Conservation (phyloP, 768 basidiomycete genomes). For the Pisolithus albus region DNA sequence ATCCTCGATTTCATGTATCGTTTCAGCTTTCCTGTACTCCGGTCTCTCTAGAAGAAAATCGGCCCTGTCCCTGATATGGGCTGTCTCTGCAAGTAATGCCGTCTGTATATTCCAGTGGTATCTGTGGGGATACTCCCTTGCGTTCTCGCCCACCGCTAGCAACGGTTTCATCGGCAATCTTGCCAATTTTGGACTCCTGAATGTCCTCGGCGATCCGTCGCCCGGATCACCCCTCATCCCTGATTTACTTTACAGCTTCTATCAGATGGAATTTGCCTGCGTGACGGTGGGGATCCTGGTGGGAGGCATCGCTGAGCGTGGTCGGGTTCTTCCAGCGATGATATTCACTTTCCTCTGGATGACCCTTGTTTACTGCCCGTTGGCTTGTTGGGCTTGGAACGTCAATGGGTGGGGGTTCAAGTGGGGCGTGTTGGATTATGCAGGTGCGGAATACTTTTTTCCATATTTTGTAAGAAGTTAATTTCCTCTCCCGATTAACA, state of each 20-base stretch:
- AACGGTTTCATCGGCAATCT: slow-evolving; percentile 79
- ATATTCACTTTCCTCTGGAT: slow-evolving; percentile 79
- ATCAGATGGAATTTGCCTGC: slow-evolving; percentile 82
- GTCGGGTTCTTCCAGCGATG: slow-evolving; percentile 75
- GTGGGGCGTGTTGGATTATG: slow-evolving; percentile 84
- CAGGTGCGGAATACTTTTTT: slow-evolving; percentile 42
- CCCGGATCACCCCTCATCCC: slow-evolving; percentile 80
- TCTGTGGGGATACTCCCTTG: slow-evolving; percentile 77
- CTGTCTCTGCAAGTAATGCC: slow-evolving; percentile 64
- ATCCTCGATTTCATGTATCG: neutral
- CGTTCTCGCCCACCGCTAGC: slow-evolving; percentile 71
- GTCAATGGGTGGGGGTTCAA: slow-evolving; percentile 77
- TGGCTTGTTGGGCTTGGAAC: slow-evolving; percentile 84
- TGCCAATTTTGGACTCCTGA: slow-evolving; percentile 65
- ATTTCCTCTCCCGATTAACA: slow-evolving; percentile 17
- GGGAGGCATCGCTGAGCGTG: slow-evolving; percentile 82
- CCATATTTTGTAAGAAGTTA: slow-evolving; percentile 2
- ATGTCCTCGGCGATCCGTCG: slow-evolving; percentile 65
- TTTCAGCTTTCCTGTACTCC: slow-evolving; percentile 63
- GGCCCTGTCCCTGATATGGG: slow-evolving; percentile 70
- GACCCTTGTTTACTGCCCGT: slow-evolving; percentile 81
- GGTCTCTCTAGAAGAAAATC: slow-evolving; percentile 66
- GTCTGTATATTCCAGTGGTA: slow-evolving; percentile 79
- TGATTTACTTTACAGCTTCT: slow-evolving; percentile 76
- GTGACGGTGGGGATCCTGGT: slow-evolving; percentile 73